Percentiles rank a stretch among this genome's conserved stretches.
These are phyloP conservation scores for Lophiotrema nucula DNA, from an alignment of 495 filamentous ascomycete species.

Conservation along the genomic window DNA sequence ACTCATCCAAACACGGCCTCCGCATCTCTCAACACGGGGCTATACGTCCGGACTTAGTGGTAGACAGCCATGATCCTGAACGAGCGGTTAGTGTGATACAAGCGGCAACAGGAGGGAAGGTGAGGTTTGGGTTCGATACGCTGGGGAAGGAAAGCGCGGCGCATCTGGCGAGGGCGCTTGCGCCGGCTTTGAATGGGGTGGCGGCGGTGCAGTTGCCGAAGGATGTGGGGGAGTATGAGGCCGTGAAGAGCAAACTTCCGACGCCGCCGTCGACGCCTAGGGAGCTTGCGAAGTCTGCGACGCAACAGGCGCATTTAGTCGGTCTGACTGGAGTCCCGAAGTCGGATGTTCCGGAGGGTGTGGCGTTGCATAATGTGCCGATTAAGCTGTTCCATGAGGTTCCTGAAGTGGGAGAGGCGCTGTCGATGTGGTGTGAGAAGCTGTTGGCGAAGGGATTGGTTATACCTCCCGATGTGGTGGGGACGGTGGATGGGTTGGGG, in stretches of 20 bases:
- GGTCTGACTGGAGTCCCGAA: background rate
- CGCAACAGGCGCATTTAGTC: constrained; percentile 3
- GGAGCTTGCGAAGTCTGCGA: background rate
- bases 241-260: constrained; percentile 5
- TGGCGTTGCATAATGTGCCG: background rate
- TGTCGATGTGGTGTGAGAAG: no score
- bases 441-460: background rate
- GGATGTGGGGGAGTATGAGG: constrained; percentile 23
- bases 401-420: background rate
- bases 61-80: no score
- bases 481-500: background rate
- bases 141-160: constrained; percentile 58
- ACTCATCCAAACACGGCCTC: background rate
- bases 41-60: no score
- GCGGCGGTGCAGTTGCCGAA: background rate
- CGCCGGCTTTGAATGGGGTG: constrained; percentile 33
- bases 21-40: no score
- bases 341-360: constrained; percentile 8
- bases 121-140: constrained; percentile 64
- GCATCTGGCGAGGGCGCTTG: constrained; percentile 49
- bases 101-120: constrained; percentile 50
- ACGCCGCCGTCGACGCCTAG: constrained; percentile 8
- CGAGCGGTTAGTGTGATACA: no score
- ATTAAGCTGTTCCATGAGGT: background rate
- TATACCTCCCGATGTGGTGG: background rate